A percentile compares a stretch with the other conserved stretches of the same genome.
These are phyloP conservation scores for Aspergillus sp. DNA, from an alignment of 2,329 filamentous ascomycete species.

Conservation along the genomic window DNA sequence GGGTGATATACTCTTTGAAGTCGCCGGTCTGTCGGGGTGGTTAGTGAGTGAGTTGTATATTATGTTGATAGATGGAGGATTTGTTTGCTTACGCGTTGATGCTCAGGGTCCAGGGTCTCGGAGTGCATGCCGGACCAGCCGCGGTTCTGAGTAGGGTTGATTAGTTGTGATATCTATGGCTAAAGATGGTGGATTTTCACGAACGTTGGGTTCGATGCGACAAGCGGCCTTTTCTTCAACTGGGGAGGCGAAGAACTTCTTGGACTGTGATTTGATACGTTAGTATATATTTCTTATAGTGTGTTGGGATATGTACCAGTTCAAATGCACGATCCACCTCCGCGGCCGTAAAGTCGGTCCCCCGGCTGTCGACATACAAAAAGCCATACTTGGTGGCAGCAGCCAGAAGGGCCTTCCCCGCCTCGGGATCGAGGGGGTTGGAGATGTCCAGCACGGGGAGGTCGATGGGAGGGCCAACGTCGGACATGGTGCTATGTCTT, in stretches of 20 bases:
- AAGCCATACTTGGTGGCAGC: constrained; percentile 85
- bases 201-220: constrained; percentile 66
- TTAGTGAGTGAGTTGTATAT: neutral
- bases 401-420: constrained; percentile 69
- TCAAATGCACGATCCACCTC: constrained; percentile 73
- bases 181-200: constrained; percentile 13
- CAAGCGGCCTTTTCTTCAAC: constrained; percentile 72
- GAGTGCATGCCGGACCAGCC: constrained; percentile 88
- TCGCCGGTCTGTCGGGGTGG: constrained; percentile 66
- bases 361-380: constrained; percentile 79
- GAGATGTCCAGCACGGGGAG: constrained; percentile 87
- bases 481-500: constrained; percentile 18
- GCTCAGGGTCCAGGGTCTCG: constrained; percentile 82
- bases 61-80: neutral
- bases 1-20: constrained; percentile 73
- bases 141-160: constrained; percentile 61
- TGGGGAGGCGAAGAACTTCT: constrained; percentile 71
- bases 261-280: constrained; percentile 55
- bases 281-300: neutral
- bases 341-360: constrained; percentile 65
- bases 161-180: neutral
- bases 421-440: constrained; percentile 58
- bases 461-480: constrained; percentile 33
- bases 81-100: constrained; percentile 65
- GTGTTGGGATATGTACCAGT: constrained; percentile 54